Base-by-base conservation (phyloP, 1,284 basidiomycete genomes). In the Tetrapyrgos nigripes region DNA sequence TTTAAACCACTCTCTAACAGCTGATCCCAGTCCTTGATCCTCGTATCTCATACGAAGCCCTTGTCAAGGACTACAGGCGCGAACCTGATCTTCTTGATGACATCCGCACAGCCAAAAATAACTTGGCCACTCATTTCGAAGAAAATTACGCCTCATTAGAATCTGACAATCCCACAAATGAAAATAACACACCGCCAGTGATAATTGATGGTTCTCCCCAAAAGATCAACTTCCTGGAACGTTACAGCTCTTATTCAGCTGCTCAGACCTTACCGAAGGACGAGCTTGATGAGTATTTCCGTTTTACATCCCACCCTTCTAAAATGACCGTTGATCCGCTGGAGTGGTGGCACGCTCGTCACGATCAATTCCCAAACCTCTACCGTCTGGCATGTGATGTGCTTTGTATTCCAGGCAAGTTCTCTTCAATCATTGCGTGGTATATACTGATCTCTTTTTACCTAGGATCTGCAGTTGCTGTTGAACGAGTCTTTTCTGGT, bases 11-110 rank as follows among this genome's bases (percentile, higher is more conserved):
- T 24, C 23, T 48, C 31, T 14, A 13, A 19, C 14, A 21, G 50
- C 53, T n/a, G 13, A 31, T 21, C 52, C 4, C 33, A 73, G 71
- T 73, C 13, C 65, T 73, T 31, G 69, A 73, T 49, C 70, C 70
- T 43, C 55, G 62, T 0, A 70, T 72, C 43, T 63, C 59, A n/a
- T 70, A 70, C 53, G 29, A 69, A 8, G 64, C 59, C 4, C 40
- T 71, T 9, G 58, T 64, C 33, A 49, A 57, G 4, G 68, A 72
- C 26, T 71, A 64, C 50, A 43, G 27, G 2, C 35, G 57, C 40
- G 61, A 68, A 43, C 1, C 21, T 1, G 47, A 57, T 17, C 62
- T 68, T 10, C 35, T 60, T 5, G 43, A 8, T 1, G 58, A 66
- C 21, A 62, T 67, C 9, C 56, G 67, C 33, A 26, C 27, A n/a